phyloP scores from a whole-genome alignment of 2,329 filamentous ascomycete species.

The Hortaea werneckii region DNA sequence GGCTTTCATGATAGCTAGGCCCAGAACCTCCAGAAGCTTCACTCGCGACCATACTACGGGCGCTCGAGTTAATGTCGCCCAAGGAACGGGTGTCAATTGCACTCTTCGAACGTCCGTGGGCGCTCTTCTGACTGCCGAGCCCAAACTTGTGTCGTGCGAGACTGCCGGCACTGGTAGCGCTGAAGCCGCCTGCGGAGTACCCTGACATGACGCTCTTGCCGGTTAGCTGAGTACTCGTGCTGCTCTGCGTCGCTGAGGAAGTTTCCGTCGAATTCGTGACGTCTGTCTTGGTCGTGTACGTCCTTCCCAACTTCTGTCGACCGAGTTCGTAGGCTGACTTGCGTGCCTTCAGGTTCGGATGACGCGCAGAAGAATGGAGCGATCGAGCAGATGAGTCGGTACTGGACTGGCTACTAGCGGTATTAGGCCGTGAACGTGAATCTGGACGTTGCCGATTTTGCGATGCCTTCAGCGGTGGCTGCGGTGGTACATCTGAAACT shows the following conservation, averaged over 20 bases:
- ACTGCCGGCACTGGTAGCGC: conserved; percentile 90
- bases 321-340: conserved; percentile 72
- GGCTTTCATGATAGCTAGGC: conserved; percentile 71
- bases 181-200: conserved; percentile 78
- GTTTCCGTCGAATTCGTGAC: conserved; percentile 62
- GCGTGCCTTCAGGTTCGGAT: conserved; percentile 42
- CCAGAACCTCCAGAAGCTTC: conserved; percentile 33
- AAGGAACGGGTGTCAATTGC: conserved; percentile 15
- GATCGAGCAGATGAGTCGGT: conserved; percentile 11
- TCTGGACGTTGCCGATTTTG: conserved; percentile 8
- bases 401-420: conserved; percentile 19
- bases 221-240: conserved; percentile 65
- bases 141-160: conserved; percentile 63
- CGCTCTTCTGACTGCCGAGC: conserved; percentile 29
- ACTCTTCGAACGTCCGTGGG: conserved; percentile 12
- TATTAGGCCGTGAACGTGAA: conserved; percentile 13
- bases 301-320: conserved; percentile 59
- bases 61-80: conserved; percentile 18
- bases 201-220: conserved; percentile 89
- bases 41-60: conserved; percentile 42
- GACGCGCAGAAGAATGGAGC: conserved; percentile 32
- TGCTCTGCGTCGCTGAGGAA: conserved; percentile 47
- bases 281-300: conserved; percentile 80
- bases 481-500: conserved; percentile 27
- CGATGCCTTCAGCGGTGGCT: conserved; percentile 21